Base-by-base conservation (phyloP, 805 yeast genomes). In the Yarrowia osloensis region DNA sequence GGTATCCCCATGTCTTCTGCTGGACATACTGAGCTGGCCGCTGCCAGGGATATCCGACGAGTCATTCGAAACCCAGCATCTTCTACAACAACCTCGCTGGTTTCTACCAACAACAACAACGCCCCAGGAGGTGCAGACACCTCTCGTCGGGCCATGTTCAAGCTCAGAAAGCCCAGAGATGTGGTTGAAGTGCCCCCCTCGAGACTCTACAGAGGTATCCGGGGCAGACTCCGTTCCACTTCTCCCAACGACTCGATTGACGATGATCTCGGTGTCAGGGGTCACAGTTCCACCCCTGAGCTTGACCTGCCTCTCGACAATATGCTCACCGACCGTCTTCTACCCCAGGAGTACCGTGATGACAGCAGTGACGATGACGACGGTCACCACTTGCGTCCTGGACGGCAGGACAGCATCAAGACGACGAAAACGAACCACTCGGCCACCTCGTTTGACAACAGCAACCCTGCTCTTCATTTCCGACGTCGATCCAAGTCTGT, bases 1-100 rank as follows among this genome's bases (percentile, higher is more conserved):
- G 67, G 59, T 24, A 61, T 61, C 9, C 66, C 66, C 24, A 46
- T 46, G 40, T 63, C 67, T 24, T 63, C 67, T 1, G 61, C 39
- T 26, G 67, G 57, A 11, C 63, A 39, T 21, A 57, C 63, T 1
- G 63, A 57, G 6, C 22, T 37, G 15, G 49, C 29, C 28, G 49
- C 42, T 28, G 26, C 63, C 22, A 8, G 63, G 28, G 63, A 57
- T 24, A 57, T 57, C 31, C 8, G 63, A 57, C 24, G 63, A 21
- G 63, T 57, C 5, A 57, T 57, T 13, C 19, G 67, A 21, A 65
- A 35, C 33, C 62, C 46, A 6, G 46, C 39, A 2, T 37, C 49
- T 2, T 50, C 54, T 6, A 44, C 52, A 3, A 22, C 29, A 7
- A 50, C 63, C 2, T 33, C 49, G 39, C 40, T 24, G 21, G 54